These are phyloP conservation scores for Cenchrus purpureus DNA, from an alignment of 176 grass and related monocot genomes.

Conservation along the genomic window DNA sequence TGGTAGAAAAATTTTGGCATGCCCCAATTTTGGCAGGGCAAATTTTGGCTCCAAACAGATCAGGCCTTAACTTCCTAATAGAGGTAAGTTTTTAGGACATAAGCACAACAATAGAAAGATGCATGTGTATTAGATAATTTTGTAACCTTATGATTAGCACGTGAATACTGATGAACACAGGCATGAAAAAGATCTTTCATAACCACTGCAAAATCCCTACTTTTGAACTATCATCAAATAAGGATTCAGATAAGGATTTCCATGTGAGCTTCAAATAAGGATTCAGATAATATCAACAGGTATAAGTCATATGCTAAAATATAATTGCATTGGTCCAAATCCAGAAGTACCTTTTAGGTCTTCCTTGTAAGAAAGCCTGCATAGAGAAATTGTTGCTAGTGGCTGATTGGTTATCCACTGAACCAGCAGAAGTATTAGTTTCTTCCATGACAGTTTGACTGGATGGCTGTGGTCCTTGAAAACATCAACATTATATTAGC, in stretches of 20 bases:
- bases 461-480: slow-evolving; percentile 67
- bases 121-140: background rate
- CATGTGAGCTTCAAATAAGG: background rate
- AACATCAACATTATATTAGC: slow-evolving; percentile 58
- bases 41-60: no score
- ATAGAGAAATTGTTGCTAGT: slow-evolving; percentile 42
- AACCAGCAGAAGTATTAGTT: slow-evolving; percentile 30
- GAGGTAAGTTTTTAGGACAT: background rate
- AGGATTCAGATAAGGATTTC: slow-evolving; percentile 21
- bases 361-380: slow-evolving; percentile 77
- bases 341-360: slow-evolving; percentile 63
- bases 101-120: background rate
- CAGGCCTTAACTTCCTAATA: background rate
- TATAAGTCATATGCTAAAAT: slow-evolving; percentile 11
- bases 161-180: slow-evolving; percentile 22
- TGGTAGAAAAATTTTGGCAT: no score
- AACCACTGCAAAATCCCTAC: background rate
- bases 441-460: slow-evolving; percentile 43
- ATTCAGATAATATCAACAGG: slow-evolving; percentile 20
- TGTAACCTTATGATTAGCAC: background rate
- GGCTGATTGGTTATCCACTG: slow-evolving; percentile 35
- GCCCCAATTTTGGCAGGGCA: no score
- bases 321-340: slow-evolving; percentile 11
- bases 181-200: background rate
- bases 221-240: slow-evolving; percentile 6